Evolutionary conservation across 352 stramenopile genomes (phyloP), one percentile per base, ranked within the genome.

Genomic region (Globisporangium paroecandrum): DNA sequence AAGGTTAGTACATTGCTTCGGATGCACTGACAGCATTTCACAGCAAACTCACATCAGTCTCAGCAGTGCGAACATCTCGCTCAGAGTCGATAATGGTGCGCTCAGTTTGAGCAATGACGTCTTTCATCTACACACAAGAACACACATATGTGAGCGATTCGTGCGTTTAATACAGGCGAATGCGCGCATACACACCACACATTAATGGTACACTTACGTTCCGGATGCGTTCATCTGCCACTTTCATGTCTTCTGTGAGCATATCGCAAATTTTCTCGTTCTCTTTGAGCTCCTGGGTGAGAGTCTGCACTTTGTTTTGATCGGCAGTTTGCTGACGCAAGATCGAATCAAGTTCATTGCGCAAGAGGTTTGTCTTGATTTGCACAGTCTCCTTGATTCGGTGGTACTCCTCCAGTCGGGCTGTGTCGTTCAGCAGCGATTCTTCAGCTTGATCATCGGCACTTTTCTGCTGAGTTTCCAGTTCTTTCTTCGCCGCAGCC

Each of bases 361-460:
- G 87, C 49, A 94, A 46, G 32, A 85, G 58, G 43, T 81, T 91
- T 1, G 88, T 96, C 69, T 90, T 84, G 38, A 90, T 68, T 62
- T 90, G 79, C 0, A 81, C 84, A 5, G 65, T 67, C 65, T 95
- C 84, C 51, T 94, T 94, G 47, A 96, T 92, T 7, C 87, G 84
- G 69, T 96, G 82, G 60, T 95, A 96, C 61, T 96, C 87, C 36
- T 96, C 77, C 6, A 94, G 68, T 13, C 84, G 81, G 18, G 75
- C 74, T 27, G 54, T 43, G 18, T 76, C 85, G 67, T 94, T 69
- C 55, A 95, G 66, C 13, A 94, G 29, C 46, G 85, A 70, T 49
- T 88, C 75, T 8, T 78, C 77, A 61, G 68, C 72, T 68, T 89
- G 65, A 12, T 70, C 70, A 24, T 47, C 58, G 38, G 69, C 73